Base-by-base conservation (phyloP, 2,329 filamentous ascomycete genomes). In the Venturia effusa region DNA sequence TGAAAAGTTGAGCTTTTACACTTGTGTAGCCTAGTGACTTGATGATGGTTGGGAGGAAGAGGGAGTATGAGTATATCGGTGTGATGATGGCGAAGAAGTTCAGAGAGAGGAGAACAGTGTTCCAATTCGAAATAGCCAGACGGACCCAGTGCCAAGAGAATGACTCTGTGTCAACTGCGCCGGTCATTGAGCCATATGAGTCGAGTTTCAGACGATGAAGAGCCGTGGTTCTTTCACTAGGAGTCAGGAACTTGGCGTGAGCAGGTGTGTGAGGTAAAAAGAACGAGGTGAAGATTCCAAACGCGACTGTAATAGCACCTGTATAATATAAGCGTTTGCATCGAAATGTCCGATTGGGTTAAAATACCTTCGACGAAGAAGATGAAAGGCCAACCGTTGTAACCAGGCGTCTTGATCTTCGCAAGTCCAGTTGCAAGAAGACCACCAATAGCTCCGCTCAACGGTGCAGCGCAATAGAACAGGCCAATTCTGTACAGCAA, bases 331-430 rank as follows among this genome's bases (percentile, higher is more conserved):
- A 57, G 76, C 75, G 73, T 41, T 27, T 41, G 3, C 51, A 0
- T 51, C 48, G 13, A 34, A 30, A 22, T 41, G 6, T 40, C n/a
- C 8, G 4, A 63, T 57, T 10, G 40, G 57, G 4, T 43, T 30
- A 57, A 57, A 27, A 48, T 66, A 61, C 62, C 62, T 62, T 64
- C 63, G 27, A 64, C 24, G 34, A 64, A 88, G 72, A 93, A 93
- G 61, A 93, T 91, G 89, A 88, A 92, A 1, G 83, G 79, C 89
- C 89, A 93, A 1, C 87, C 88, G 1, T 64, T 39, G 55, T 55
- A 61, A 24, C 61, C 64, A 34, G 17, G 24, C 17, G 27, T 43
- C 32, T 34, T 43, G 24, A 51, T 54, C 59, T 76, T 39, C 72
- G 66, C 75, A 73, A 77, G 1, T 40, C 62, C 62, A 30, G 54